Percentiles rank a stretch among this genome's conserved stretches.
Conservation (phyloP, 2,329 filamentous ascomycete species). For the Pezicula neosporulosa region DNA sequence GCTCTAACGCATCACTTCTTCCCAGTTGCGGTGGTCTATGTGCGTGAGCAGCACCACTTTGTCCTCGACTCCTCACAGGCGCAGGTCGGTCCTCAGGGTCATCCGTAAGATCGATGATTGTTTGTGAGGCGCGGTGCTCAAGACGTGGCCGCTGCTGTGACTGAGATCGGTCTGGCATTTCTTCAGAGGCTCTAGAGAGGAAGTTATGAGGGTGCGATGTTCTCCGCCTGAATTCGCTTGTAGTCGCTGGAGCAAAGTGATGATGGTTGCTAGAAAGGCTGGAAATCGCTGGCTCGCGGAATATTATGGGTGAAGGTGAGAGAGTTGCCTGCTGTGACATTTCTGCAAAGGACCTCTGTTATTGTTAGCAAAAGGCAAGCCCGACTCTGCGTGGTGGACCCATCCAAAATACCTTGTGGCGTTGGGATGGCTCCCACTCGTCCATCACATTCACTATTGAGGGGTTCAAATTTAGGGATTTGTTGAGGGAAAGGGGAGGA, state of each 20-base stretch:
- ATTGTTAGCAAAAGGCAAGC: constrained; percentile 8
- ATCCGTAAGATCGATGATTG: constrained; percentile 29
- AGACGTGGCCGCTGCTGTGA: constrained; percentile 15
- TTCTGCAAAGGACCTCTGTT: constrained; percentile 23
- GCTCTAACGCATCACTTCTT: constrained; percentile 20
- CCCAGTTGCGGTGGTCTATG: constrained; percentile 22
- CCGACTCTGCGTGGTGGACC: constrained; percentile 1
- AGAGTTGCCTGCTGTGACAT: constrained; percentile 24
- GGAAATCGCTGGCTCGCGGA: constrained; percentile 13
- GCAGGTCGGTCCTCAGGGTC: constrained; percentile 21
- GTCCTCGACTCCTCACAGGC: not conserved
- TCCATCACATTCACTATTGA: constrained; percentile 16
- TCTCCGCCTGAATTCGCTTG: constrained; percentile 12
- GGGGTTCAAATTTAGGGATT: not conserved
- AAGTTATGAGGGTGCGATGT: constrained; percentile 24
- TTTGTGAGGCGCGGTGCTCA: constrained; percentile 22
- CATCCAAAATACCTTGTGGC: constrained; percentile 19
- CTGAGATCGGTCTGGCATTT: constrained; percentile 19
- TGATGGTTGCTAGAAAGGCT: constrained; percentile 8
- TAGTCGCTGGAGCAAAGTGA: constrained; percentile 1
- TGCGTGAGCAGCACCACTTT: constrained; percentile 4
- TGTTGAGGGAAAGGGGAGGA: not conserved
- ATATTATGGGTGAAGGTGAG: constrained; percentile 21
- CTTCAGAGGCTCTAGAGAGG: constrained; percentile 10
- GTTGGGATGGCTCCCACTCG: constrained; percentile 10